Conservation (phyloP, 1,284 basidiomycete species). For the Afroboletus lepidellus region DNA sequence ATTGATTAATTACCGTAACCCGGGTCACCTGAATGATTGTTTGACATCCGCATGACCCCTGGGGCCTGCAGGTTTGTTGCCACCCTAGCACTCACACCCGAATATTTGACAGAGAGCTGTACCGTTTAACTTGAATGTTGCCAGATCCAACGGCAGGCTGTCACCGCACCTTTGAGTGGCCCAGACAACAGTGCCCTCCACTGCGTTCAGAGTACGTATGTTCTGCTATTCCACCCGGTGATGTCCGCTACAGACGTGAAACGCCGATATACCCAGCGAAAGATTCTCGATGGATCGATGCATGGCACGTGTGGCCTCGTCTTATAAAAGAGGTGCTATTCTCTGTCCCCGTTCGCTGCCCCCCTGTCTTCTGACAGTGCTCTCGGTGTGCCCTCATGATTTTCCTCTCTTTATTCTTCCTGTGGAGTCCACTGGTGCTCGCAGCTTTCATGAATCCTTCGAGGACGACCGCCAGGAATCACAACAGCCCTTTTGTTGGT, state of each 20-base stretch:
- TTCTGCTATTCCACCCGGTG: not conserved
- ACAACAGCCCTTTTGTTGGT: slow-evolving; percentile 39
- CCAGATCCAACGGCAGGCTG: not conserved
- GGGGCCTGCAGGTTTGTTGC: too few species aligned
- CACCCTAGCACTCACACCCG: too few species aligned
- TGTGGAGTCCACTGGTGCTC: slow-evolving; percentile 18
- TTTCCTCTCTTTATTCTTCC: slow-evolving; percentile 9
- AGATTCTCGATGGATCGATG: not conserved
- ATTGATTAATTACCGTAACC: not conserved
- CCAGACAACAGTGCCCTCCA: not conserved
- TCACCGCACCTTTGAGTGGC: not conserved
- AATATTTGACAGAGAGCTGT: not conserved
- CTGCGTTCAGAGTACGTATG: not conserved
- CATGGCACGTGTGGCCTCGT: slow-evolving; percentile 7
- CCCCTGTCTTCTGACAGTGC: not conserved
- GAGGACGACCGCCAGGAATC: slow-evolving; percentile 17
- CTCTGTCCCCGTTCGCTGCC: not conserved
- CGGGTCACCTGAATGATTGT: too few species aligned
- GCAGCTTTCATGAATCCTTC: slow-evolving; percentile 15
- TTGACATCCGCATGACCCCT: too few species aligned
- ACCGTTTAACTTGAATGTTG: not conserved
- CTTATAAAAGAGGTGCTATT: slow-evolving; percentile 21
- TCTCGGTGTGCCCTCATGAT: slow-evolving; percentile 20
- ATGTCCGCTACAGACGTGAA: slow-evolving; percentile 3
- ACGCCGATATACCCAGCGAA: slow-evolving; percentile 1